A percentile compares a stretch with the other conserved stretches of the same genome.
phyloP scores from a whole-genome alignment of 331 rosid species.

The Rosa hybrid region DNA sequence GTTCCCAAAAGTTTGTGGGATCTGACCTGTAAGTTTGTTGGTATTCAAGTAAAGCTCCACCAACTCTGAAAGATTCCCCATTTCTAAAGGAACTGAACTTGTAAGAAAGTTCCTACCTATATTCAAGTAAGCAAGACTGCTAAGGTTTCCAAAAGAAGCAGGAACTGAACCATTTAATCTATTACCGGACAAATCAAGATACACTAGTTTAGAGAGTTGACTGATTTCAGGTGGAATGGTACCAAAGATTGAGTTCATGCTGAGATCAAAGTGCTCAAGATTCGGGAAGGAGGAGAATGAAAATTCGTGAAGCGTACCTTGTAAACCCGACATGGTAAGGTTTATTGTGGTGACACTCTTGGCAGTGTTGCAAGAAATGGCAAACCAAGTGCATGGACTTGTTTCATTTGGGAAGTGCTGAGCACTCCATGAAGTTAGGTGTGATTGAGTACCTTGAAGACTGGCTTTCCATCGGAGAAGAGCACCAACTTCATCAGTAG shows the following conservation, averaged over 20 bases:
- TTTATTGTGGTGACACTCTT: conserved; percentile 23
- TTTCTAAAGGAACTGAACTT: conserved; percentile 21
- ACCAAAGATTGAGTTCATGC: conserved; percentile 29
- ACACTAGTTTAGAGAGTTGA: conserved; percentile 19
- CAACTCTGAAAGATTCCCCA: conserved; percentile 26
- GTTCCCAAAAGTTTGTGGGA: conserved; percentile 29
- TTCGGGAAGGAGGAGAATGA: conserved; percentile 28
- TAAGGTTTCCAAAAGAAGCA: conserved; percentile 22
- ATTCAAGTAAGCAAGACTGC: conserved; percentile 18
- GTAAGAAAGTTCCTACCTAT: conserved; percentile 14
- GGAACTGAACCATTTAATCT: conserved; percentile 25
- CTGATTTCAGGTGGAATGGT: conserved; percentile 32
- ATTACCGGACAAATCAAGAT: conserved; percentile 34
- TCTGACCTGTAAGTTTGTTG: conserved; percentile 25
- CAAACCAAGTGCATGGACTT: conserved; percentile 28
- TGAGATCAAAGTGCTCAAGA: conserved; percentile 27
- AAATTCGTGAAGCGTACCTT: conserved; percentile 36
- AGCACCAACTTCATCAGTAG: conserved; percentile 26
- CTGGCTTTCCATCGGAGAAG: conserved; percentile 37
- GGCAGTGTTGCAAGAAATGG: conserved; percentile 25
- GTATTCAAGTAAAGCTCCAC: conserved; percentile 23
- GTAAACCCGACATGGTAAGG: conserved; percentile 19
- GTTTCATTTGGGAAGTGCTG: conserved; percentile 3
- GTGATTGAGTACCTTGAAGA: conserved; percentile 6
- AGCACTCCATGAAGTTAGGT: conserved; percentile 29